Percentiles rank a stretch among this genome's conserved stretches.
phyloP scores from a whole-genome alignment of 2,329 filamentous ascomycete species.

The Arthrobotrys musiformis region DNA sequence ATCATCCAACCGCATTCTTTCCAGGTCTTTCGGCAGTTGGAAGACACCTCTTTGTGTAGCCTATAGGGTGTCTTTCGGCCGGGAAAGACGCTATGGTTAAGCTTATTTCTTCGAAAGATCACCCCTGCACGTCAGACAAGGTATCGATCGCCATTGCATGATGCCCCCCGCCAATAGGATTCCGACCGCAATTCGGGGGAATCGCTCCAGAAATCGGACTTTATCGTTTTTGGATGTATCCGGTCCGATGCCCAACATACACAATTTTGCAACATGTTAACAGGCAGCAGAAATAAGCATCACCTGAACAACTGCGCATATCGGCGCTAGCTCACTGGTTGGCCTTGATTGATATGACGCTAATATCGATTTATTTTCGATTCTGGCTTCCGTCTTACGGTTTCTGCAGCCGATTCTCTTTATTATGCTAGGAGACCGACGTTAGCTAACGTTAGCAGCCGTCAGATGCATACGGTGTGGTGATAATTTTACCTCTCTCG shows the following conservation, averaged over 20 bases:
- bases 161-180: slow-evolving; percentile 7
- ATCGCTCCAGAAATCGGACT: not conserved
- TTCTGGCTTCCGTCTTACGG: not conserved
- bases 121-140: slow-evolving; percentile 15
- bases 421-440: not conserved
- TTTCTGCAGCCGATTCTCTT: not conserved
- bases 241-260: not conserved
- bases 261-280: not conserved
- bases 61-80: not conserved
- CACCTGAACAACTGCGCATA: not conserved
- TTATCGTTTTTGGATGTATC: not conserved
- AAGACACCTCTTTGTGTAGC: not conserved
- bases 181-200: slow-evolving; percentile 7
- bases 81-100: not conserved
- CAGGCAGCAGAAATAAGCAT: not conserved
- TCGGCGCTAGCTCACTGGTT: not conserved
- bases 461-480: not conserved
- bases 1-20: not conserved
- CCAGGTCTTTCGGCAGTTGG: slow-evolving; percentile 26
- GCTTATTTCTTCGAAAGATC: slow-evolving; percentile 7
- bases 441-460: not conserved
- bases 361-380: not conserved
- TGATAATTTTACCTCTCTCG: not conserved
- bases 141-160: slow-evolving; percentile 16
- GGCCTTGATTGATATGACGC: not conserved